Conservation (phyloP, 2,329 filamentous ascomycete genomes). For the Epicoccum sorghinum region DNA sequence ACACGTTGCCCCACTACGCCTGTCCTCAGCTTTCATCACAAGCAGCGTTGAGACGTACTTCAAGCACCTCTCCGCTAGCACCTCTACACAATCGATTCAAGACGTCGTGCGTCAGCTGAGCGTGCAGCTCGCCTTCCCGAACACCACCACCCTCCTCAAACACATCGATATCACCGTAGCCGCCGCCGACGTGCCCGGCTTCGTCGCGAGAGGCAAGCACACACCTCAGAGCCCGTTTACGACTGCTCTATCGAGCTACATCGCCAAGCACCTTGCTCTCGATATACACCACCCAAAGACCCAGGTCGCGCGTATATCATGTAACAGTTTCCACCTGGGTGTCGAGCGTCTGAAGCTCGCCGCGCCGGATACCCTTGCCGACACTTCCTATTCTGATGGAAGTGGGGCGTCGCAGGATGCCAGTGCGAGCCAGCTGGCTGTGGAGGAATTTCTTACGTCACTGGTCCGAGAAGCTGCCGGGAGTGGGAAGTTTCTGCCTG, state of each 20-base stretch:
- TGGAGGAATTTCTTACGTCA: constrained; percentile 39
- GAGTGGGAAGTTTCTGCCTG: constrained; percentile 38
- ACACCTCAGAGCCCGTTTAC: constrained; percentile 45
- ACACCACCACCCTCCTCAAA: constrained; percentile 43
- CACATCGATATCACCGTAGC: constrained; percentile 53
- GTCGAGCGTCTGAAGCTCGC: constrained; percentile 49
- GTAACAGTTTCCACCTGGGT: constrained; percentile 50
- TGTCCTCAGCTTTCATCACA: constrained; percentile 55
- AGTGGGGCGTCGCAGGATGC: constrained; percentile 29
- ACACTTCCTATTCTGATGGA: constrained; percentile 33
- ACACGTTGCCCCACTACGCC: constrained; percentile 52
- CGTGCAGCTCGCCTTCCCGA: constrained; percentile 44
- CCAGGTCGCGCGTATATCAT: constrained; percentile 50
- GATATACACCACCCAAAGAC: constrained; percentile 48
- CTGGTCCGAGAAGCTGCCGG: constrained; percentile 43
- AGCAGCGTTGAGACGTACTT: constrained; percentile 61
- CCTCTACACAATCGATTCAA: constrained; percentile 38
- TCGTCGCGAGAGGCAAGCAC: constrained; percentile 36
- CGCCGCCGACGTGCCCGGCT: constrained; percentile 47
- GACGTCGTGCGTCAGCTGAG: constrained; percentile 43
- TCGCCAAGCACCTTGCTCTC: constrained; percentile 51
- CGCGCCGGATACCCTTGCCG: constrained; percentile 34
- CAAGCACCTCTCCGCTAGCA: constrained; percentile 58
- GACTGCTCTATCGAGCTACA: constrained; percentile 47
- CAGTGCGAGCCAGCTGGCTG: constrained; percentile 40